Evolutionary conservation across 805 yeast species (phyloP).

Genomic region (Metschnikowia dekortorum): DNA sequence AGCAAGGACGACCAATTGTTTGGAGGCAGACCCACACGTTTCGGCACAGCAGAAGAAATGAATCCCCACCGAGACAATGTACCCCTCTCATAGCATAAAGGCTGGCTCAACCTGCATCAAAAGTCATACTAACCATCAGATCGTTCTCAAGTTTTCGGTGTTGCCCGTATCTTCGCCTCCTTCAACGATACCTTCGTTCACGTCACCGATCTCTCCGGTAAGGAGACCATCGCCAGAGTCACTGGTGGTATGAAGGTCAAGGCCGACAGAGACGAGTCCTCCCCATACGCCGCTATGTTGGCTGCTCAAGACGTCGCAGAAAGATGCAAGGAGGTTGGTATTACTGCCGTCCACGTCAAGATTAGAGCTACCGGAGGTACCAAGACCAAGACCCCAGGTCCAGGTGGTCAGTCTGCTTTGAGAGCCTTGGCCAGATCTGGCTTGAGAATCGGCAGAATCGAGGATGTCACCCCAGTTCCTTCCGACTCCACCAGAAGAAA

Average conservation of each 20-base stretch:
- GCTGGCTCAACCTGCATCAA: not conserved
- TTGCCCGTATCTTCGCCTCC: constrained; percentile 99
- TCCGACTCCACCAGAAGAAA: constrained; percentile 99
- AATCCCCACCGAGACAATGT: no score
- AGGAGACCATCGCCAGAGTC: constrained; percentile 99
- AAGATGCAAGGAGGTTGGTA: constrained; percentile 99
- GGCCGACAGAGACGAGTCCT: constrained; percentile 99
- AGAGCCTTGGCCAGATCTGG: constrained; percentile 99
- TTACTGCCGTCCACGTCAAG: constrained; percentile 98
- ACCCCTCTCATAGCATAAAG: no score
- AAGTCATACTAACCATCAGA: constrained; percentile 32
- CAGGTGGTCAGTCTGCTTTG: constrained; percentile 99
- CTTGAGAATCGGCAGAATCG: constrained; percentile 99
- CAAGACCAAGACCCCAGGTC: constrained; percentile 99
- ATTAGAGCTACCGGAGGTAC: constrained; percentile 99
- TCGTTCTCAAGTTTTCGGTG: constrained; percentile 99
- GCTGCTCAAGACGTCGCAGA: constrained; percentile 99
- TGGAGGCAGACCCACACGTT: no score
- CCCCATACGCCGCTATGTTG: constrained; percentile 99
- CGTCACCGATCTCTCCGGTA: constrained; percentile 98
- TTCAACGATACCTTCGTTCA: constrained; percentile 99
- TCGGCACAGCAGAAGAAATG: no score
- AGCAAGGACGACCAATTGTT: no score
- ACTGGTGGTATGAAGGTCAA: constrained; percentile 99
- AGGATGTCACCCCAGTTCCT: constrained; percentile 99